These are phyloP conservation scores for Moesziomyces globuligerus DNA, from an alignment of 1,284 basidiomycete genomes.

Conservation along the genomic window DNA sequence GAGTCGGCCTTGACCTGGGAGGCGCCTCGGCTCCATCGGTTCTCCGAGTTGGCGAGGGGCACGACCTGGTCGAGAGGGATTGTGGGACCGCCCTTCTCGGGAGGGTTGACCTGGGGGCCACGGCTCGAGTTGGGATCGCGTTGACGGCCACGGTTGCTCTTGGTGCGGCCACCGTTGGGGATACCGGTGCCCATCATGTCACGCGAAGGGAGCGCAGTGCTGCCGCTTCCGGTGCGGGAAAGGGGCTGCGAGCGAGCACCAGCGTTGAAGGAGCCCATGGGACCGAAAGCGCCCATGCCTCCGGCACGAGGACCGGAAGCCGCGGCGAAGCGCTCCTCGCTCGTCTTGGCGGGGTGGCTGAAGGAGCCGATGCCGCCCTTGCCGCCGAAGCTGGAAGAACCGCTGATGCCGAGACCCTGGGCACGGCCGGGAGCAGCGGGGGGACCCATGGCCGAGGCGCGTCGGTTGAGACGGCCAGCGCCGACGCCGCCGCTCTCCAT, in stretches of 20 bases:
- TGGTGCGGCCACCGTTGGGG: slow-evolving; percentile 60
- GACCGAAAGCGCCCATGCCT: slow-evolving; percentile 59
- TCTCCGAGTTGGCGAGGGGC: slow-evolving; percentile 80
- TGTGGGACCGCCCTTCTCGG: slow-evolving; percentile 67
- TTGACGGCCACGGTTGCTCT: slow-evolving; percentile 63
- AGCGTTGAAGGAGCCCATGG: slow-evolving; percentile 63
- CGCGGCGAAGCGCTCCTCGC: slow-evolving; percentile 66
- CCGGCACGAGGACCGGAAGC: slow-evolving; percentile 45
- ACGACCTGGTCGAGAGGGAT: slow-evolving; percentile 73
- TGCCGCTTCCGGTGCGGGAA: slow-evolving; percentile 64
- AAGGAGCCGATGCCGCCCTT: slow-evolving; percentile 59
- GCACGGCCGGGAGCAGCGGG: slow-evolving; percentile 53
- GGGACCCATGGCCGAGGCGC: slow-evolving; percentile 59
- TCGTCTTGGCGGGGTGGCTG: slow-evolving; percentile 61
- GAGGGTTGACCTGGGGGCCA: slow-evolving; percentile 63
- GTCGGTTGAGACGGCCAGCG: slow-evolving; percentile 51
- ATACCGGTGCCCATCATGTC: slow-evolving; percentile 67
- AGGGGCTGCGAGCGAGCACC: slow-evolving; percentile 62
- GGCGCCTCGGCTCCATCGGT: slow-evolving; percentile 76
- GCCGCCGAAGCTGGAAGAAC: slow-evolving; percentile 56
- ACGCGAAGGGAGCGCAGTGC: slow-evolving; percentile 62
- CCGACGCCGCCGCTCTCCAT: slow-evolving; percentile 67
- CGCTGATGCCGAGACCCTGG: slow-evolving; percentile 58
- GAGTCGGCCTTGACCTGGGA: slow-evolving; percentile 71
- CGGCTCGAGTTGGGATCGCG: slow-evolving; percentile 59